Base-by-base conservation (phyloP, 176 grass and related monocot species). In the Themeda triandra region DNA sequence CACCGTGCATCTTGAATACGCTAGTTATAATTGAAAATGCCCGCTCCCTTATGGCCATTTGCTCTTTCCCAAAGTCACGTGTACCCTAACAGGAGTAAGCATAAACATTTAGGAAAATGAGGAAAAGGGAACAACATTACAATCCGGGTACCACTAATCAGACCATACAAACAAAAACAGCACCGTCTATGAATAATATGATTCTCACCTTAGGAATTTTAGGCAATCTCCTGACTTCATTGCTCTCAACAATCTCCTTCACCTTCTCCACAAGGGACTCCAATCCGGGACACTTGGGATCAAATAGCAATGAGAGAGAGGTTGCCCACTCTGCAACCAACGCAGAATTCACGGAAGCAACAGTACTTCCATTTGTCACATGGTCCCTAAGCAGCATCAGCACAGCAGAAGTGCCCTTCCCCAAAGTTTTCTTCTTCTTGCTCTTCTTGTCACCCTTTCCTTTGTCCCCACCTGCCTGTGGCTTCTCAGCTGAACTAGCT, bases 1-100 rank as follows among this genome's bases (percentile, higher is more conserved):
- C 96, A 76, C 93, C 91, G 48, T 98, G 96, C 96, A 98, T 94
- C 94, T 98, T 95, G 72, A 99, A 99, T 48, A 99, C 91, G 30
- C 91, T 35, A 25, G 91, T 88, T 64, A 99, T 99, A 76, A 92
- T 99, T 63, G 96, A 84, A 86, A 99, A 99, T 33, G 96, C 93
- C 27, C 84, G 91, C 79, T 96, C 93, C 87, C 96, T 92, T 67
- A 99, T 94, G 1, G 96, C 86, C 96, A 99, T 99, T 94, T 99
- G 89, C 64, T 99, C 84, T 83, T 92, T 93, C 33, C 90, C 93
- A 65, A 99, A 99, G 92, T 96, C 96, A 33, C 96, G 93, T 49
- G 96, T 99, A 25, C 96, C 96, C 96, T 99, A 73, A 28, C 53
- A 76, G 30, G 30, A 81, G 59, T 60, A 78, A 81, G 60, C 46